Base-by-base conservation (phyloP, 2,329 filamentous ascomycete species). In the Pseudogymnoascus sp. region DNA sequence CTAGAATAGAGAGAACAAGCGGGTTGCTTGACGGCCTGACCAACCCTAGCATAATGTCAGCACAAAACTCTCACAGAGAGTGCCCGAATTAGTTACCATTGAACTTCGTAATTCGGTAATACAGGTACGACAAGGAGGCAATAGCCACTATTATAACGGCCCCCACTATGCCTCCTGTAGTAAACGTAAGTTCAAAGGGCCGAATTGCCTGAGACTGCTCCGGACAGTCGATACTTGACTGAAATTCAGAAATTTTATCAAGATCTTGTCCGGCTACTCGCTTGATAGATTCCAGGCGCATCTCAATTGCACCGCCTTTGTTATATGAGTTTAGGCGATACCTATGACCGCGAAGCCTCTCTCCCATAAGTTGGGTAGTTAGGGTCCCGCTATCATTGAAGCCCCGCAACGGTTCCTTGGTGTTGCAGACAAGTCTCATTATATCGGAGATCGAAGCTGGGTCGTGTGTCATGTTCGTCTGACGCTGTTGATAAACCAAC, bases 1-100 rank as follows among this genome's bases (percentile, higher is more conserved):
- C 74, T 0, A 80, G 33, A 0, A 80, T 38, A 3, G 78, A 75
- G 0, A 74, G 62, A 0, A 79, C 69, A 11, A 67, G 41, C 0
- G 64, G 16, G 42, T 66, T 69, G 1, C 12, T 60, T 5, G 66
- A 64, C 4, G 69, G 67, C 2, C 68, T 45, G 2, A 39, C 23
- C 5, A 69, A 64, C 2, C 66, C 68, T 67, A 30, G 3, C 12
- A 30, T 52, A 30, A 14, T 38, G 22, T 39, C 12, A 62, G 41
- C 5, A 5, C 25, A 61, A 22, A 38, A n/a, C 6, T 3, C 25
- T 12, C 8, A 12, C 12, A 19, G 1, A 19, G 8, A 30, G 8
- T 12, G 8, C 3, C 25, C 12, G 2, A 23, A 52, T 60, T n/a
- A 52, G 60, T 52, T 42, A 70, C 66, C 67, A 62, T 67, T 62